Base-by-base conservation (phyloP, 345 rosid genomes). In the Gynandropsis gynandra region DNA sequence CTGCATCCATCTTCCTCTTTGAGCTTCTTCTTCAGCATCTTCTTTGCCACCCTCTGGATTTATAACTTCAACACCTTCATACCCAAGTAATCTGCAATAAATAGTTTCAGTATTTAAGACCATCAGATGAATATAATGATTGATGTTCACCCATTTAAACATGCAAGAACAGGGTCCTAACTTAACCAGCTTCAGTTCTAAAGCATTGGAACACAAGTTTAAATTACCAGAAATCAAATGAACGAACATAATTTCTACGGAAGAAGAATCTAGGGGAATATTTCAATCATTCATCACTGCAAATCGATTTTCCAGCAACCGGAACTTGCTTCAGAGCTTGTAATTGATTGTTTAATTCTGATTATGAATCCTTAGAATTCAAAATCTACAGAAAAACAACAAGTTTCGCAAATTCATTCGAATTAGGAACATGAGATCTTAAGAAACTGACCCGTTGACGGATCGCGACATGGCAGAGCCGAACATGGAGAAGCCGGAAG, bases 21-120 rank as follows among this genome's bases (percentile, higher is more conserved):
- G 82, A 60, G 97, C 97, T 75, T 89, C 94, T 65, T 89, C 97
- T 72, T 72, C 94, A 0, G 87, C 89, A 45, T 89, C 95, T 70
- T 89, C 97, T 37, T 79, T 81, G 47, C 89, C 93, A 68, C 95
- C 97, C 38, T 89, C 97, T 8, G 97, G 97, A 71, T 89, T 85
- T 34, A 89, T 74, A 31, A 89, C 95, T 73, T 89, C 97, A 54
- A 89, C 61, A 9, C 84, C 95, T 79, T 86, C 97, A 59, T 89
- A 73, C 46, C 78, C 76, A 42, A 73, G 62, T 40, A 79, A 27
- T 20, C 89, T 89, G 74, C 21, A 58, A 24, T 20, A 32, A 42
- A 16, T 33, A 16, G 43, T 16, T 43, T 16, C 0, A 0, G 40
- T 24, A 24, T 24, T 24, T 5, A 41, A 31, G 16, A 24, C 51